These are phyloP conservation scores for Saccharomycopsis javanensis DNA, from an alignment of 805 yeast genomes.

Conservation along the genomic window DNA sequence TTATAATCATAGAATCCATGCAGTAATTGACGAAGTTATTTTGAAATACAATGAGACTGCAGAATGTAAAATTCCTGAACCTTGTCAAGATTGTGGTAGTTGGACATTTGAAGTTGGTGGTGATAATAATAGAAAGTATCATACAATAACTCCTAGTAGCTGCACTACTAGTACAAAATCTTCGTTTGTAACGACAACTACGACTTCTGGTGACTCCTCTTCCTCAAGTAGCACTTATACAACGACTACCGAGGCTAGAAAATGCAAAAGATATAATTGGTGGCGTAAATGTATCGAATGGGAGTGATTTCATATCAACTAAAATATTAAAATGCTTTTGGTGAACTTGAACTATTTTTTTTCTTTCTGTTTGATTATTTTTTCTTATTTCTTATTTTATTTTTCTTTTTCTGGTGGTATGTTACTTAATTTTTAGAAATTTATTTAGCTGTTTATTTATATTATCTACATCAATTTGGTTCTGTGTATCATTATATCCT, in stretches of 20 bases:
- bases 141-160: slow-evolving; percentile 25
- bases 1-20: slow-evolving; percentile 81
- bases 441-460: background rate
- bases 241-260: slow-evolving; percentile 22
- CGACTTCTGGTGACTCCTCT: slow-evolving; percentile 4
- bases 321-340: background rate
- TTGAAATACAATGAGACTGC: slow-evolving; percentile 69
- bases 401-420: background rate
- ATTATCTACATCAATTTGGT: no score
- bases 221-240: slow-evolving; percentile 7
- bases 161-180: slow-evolving; percentile 27
- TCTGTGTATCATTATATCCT: no score
- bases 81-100: slow-evolving; percentile 82
- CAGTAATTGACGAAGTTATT: slow-evolving; percentile 77
- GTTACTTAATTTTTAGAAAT: background rate
- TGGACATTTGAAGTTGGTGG: slow-evolving; percentile 63
- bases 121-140: slow-evolving; percentile 20
- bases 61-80: slow-evolving; percentile 60
- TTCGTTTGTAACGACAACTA: slow-evolving; percentile 17
- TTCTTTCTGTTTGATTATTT: background rate
- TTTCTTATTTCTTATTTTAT: background rate
- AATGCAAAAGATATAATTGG: slow-evolving; percentile 31
- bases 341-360: background rate
- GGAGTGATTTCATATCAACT: slow-evolving; percentile 8
- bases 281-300: slow-evolving; percentile 52